phyloP scores from a whole-genome alignment of 805 yeast species.

The Pichia paraexigua region DNA sequence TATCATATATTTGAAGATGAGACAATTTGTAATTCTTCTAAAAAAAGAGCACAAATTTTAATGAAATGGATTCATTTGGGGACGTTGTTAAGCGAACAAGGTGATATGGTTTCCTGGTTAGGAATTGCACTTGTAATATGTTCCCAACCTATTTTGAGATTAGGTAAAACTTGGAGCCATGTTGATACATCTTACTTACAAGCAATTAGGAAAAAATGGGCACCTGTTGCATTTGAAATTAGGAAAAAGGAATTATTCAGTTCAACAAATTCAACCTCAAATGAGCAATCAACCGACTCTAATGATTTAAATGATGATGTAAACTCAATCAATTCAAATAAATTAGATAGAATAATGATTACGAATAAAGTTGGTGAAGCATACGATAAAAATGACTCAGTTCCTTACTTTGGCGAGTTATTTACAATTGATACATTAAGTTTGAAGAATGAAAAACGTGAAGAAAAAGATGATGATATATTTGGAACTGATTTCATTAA shows the following conservation, averaged over 20 bases:
- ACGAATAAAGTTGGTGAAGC: conserved; percentile 79
- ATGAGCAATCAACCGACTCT: neutral
- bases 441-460: conserved; percentile 19
- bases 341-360: conserved; percentile 53
- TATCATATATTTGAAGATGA: conserved; percentile 59
- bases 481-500: conserved; percentile 24
- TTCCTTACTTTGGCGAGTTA: conserved; percentile 89
- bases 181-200: conserved; percentile 54
- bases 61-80: conserved; percentile 86
- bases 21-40: conserved; percentile 26
- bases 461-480: neutral
- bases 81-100: conserved; percentile 61
- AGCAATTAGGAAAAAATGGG: conserved; percentile 74
- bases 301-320: neutral
- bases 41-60: conserved; percentile 54
- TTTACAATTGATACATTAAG: conserved; percentile 31
- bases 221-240: conserved; percentile 83
- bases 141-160: conserved; percentile 72
- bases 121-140: conserved; percentile 81
- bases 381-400: conserved; percentile 67
- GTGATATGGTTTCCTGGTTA: conserved; percentile 93
- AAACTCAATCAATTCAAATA: neutral
- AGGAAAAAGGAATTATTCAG: conserved; percentile 40
- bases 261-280: conserved; percentile 29
- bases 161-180: conserved; percentile 65